Evolutionary conservation across 2,329 filamentous ascomycete species (phyloP).

Genomic region (Arthrobotrys entomopaga): DNA sequence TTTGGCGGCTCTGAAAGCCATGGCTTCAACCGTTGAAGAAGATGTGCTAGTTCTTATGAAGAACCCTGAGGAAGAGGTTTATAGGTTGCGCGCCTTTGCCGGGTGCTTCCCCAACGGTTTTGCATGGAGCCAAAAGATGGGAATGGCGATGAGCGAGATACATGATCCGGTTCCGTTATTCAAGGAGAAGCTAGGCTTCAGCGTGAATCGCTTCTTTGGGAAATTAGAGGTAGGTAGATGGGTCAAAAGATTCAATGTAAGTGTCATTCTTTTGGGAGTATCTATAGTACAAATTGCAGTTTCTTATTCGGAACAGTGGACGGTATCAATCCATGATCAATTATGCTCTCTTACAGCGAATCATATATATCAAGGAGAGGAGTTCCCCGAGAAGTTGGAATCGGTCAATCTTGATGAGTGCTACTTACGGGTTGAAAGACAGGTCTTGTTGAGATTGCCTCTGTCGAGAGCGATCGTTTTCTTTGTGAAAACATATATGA

Average conservation of each 20-base stretch:
- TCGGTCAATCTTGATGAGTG: conserved; percentile 56
- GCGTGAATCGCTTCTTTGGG: conserved; percentile 69
- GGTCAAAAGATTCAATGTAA: conserved; percentile 67
- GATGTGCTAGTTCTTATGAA: conserved; percentile 66
- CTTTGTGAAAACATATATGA: conserved; percentile 69
- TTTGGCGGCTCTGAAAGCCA: conserved; percentile 61
- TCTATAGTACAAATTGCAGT: not conserved
- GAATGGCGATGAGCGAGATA: conserved; percentile 65
- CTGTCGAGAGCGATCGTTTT: conserved; percentile 66
- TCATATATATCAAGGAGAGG: conserved; percentile 61
- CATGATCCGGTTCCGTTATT: conserved; percentile 68
- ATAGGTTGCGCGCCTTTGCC: conserved; percentile 63
- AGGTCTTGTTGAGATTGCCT: conserved; percentile 67
- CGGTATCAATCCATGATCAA: conserved; percentile 64
- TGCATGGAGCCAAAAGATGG: conserved; percentile 67
- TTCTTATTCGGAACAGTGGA: conserved; percentile 63
- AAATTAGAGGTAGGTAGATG: conserved; percentile 66
- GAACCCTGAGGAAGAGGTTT: conserved; percentile 57
- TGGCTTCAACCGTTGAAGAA: conserved; percentile 69
- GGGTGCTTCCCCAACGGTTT: conserved; percentile 69
- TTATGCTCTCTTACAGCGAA: conserved; percentile 62
- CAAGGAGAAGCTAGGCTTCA: conserved; percentile 66
- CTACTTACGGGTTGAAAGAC: conserved; percentile 66
- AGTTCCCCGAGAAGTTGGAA: conserved; percentile 57
- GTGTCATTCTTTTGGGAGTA: conserved; percentile 53